A percentile compares a stretch with the other conserved stretches of the same genome.
Evolutionary conservation across 441 rosid genomes (phyloP).

Genomic region (Gossypium davidsonii): DNA sequence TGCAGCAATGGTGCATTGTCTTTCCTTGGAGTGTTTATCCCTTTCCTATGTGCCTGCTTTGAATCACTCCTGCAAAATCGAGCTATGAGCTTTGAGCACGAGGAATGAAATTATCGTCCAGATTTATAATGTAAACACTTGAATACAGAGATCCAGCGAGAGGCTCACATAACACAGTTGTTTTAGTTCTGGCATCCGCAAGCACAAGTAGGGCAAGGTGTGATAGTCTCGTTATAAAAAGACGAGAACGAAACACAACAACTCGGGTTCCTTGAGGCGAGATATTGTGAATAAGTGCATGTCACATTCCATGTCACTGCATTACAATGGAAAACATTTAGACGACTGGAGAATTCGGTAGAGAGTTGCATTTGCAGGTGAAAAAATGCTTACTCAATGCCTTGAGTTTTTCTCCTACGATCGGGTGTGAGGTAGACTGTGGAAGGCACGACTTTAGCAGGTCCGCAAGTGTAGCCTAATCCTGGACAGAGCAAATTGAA

Average conservation of each 20-base stretch:
- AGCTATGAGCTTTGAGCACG: neutral
- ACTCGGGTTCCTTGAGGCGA: slow-evolving; percentile 54
- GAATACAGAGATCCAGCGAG: neutral
- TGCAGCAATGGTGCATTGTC: slow-evolving; percentile 59
- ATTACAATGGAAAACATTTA: neutral
- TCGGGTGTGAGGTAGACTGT: slow-evolving; percentile 40
- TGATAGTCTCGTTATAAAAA: slow-evolving; percentile 52
- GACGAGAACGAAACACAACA: slow-evolving; percentile 70
- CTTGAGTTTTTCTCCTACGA: slow-evolving; percentile 49
- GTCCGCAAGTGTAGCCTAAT: slow-evolving; percentile 62
- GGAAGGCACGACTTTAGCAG: slow-evolving; percentile 44
- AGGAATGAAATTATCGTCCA: neutral
- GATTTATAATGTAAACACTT: neutral
- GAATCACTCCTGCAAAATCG: slow-evolving; percentile 42
- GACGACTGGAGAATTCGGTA: neutral
- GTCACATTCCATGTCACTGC: slow-evolving; percentile 81
- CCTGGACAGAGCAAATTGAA: slow-evolving; percentile 54
- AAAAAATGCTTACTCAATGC: slow-evolving; percentile 44
- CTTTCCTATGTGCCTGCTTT: slow-evolving; percentile 37
- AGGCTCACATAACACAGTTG: slow-evolving; percentile 58
- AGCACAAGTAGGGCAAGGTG: slow-evolving; percentile 55
- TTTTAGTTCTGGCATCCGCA: slow-evolving; percentile 59
- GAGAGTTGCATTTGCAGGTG: neutral
- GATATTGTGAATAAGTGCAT: slow-evolving; percentile 60
- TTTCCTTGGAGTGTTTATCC: slow-evolving; percentile 58